A percentile compares a stretch with the other conserved stretches of the same genome.
phyloP scores from a whole-genome alignment of 768 basidiomycete genomes.

The Naematelia aurantialba region DNA sequence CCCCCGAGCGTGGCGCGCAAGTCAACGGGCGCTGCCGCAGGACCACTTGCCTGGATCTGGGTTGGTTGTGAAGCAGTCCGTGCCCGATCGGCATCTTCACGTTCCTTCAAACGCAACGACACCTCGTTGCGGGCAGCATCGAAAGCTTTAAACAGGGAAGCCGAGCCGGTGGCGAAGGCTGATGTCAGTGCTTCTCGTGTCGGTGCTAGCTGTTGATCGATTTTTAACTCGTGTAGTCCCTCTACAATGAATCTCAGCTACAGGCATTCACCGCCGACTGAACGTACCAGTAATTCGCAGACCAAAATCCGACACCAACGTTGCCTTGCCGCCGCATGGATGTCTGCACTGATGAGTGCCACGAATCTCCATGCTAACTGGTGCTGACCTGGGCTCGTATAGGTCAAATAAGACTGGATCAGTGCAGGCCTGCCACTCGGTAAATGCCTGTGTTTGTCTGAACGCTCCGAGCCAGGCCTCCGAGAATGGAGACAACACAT shows the following conservation, averaged over 20 bases:
- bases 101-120: conserved; percentile 33
- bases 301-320: conserved; percentile 84
- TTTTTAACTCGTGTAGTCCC: conserved; percentile 86
- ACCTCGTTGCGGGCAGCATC: conserved; percentile 70
- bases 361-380: neutral
- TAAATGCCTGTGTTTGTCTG: conserved; percentile 77
- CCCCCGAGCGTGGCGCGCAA: conserved; percentile 44
- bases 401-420: conserved; percentile 94
- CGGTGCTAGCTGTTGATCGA: conserved; percentile 90
- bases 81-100: conserved; percentile 20
- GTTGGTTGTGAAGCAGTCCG: conserved; percentile 5
- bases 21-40: conserved; percentile 20
- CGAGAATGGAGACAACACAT: conserved; percentile 67
- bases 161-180: conserved; percentile 77
- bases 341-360: conserved; percentile 57
- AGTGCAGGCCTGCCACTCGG: conserved; percentile 84
- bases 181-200: conserved; percentile 81
- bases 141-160: conserved; percentile 81
- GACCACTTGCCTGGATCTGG: neutral
- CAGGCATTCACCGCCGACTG: neutral
- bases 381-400: conserved; percentile 78
- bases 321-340: conserved; percentile 86
- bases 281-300: conserved; percentile 64
- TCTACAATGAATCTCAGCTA: conserved; percentile 52
- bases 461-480: conserved; percentile 84